Percentiles rank a stretch among this genome's conserved stretches.
Evolutionary conservation across 2,329 filamentous ascomycete genomes (phyloP).

Genomic region (Aspergillus sp.): DNA sequence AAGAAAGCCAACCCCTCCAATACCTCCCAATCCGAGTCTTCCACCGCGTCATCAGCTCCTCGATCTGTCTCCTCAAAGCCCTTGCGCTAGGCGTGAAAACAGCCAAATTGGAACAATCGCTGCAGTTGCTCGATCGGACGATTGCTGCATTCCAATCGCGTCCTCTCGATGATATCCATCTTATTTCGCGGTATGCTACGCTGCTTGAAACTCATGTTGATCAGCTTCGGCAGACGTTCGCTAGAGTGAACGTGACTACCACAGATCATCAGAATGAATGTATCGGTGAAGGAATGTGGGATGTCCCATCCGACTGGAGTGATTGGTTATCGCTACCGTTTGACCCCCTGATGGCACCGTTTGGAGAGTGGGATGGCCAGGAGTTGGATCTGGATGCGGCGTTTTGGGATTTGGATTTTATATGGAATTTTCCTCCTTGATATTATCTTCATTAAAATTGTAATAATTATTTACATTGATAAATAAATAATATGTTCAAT

Average conservation of each 20-base stretch:
- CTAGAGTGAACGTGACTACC: conserved; percentile 7
- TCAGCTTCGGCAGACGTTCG: conserved; percentile 12
- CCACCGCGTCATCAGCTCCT: conserved; percentile 46
- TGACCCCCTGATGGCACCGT: conserved; percentile 23
- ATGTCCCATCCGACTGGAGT: conserved; percentile 1
- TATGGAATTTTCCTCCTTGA: conserved; percentile 24
- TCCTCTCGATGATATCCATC: conserved; percentile 41
- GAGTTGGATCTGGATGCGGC: conserved; percentile 16
- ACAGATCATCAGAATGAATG: not conserved
- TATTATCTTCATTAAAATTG: too few species aligned
- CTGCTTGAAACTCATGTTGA: conserved; percentile 32
- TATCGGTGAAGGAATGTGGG: not conserved
- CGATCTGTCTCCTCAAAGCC: conserved; percentile 45
- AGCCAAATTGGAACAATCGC: conserved; percentile 36
- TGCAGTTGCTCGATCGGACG: conserved; percentile 37
- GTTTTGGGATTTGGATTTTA: conserved; percentile 21
- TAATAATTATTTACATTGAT: too few species aligned
- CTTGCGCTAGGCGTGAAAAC: conserved; percentile 40
- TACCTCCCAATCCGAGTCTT: conserved; percentile 46
- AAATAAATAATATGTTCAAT: too few species aligned
- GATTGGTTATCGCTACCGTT: conserved; percentile 23
- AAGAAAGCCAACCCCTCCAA: conserved; percentile 31
- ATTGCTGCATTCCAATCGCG: conserved; percentile 37
- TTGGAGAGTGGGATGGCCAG: conserved; percentile 13
- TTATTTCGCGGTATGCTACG: conserved; percentile 39